Percentiles rank a stretch among this genome's conserved stretches.
phyloP scores from a whole-genome alignment of 495 filamentous ascomycete species.

The Letharia lupina region DNA sequence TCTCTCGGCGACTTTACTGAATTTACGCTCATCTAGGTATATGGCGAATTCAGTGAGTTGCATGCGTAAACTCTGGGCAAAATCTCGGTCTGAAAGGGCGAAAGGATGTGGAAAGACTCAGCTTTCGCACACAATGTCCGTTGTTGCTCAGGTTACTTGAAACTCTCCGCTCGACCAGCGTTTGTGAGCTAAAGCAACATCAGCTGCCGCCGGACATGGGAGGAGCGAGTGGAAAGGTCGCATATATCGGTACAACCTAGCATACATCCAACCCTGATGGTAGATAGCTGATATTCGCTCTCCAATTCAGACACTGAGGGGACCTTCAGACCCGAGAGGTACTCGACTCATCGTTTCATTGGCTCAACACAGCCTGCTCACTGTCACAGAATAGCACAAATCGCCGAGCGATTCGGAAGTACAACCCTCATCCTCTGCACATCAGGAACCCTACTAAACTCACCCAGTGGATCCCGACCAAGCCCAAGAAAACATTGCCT shows the following conservation, averaged over 20 bases:
- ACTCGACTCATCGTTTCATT: not conserved
- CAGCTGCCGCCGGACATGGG: slow-evolving; percentile 53
- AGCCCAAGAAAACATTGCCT: slow-evolving; percentile 68
- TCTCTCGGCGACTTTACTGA: not conserved
- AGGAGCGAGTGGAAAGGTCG: slow-evolving; percentile 69
- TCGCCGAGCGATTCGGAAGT: slow-evolving; percentile 63
- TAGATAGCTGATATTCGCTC: not conserved
- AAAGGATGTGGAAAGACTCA: slow-evolving; percentile 65
- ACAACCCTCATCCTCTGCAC: slow-evolving; percentile 2
- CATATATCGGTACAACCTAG: slow-evolving; percentile 52
- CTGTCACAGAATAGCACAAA: slow-evolving; percentile 50
- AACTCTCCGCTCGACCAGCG: not conserved
- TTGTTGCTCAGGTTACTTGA: slow-evolving; percentile 46
- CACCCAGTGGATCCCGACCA: slow-evolving; percentile 48
- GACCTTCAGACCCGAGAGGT: slow-evolving; percentile 64
- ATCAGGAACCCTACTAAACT: not conserved
- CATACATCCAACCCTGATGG: slow-evolving; percentile 2
- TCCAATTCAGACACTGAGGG: slow-evolving; percentile 59
- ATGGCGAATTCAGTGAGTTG: slow-evolving; percentile 57
- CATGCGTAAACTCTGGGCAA: not conserved
- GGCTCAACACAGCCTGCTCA: not conserved
- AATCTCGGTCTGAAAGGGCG: not conserved
- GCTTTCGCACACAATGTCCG: slow-evolving; percentile 60
- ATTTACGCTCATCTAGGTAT: slow-evolving; percentile 30
- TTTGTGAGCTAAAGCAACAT: not conserved